phyloP scores from a whole-genome alignment of 148 eudicot species.

The Cornus controversa region DNA sequence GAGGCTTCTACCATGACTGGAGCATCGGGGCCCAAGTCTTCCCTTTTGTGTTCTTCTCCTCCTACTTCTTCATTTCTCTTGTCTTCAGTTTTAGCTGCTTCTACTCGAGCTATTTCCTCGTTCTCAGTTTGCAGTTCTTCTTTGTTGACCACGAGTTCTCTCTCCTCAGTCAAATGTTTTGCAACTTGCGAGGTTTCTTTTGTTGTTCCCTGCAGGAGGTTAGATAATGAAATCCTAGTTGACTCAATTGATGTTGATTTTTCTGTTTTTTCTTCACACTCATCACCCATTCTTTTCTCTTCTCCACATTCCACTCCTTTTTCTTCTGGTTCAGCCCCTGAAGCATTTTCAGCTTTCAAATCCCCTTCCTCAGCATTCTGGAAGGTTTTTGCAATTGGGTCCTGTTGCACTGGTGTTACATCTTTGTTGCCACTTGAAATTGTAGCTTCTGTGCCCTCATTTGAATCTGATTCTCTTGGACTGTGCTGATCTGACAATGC shows the following conservation, averaged over 20 bases:
- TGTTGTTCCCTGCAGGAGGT: slow-evolving; percentile 19
- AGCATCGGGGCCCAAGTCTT: slow-evolving; percentile 34
- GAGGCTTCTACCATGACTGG: slow-evolving; percentile 46
- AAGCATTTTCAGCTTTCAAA: slow-evolving; percentile 11
- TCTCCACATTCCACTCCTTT: slow-evolving; percentile 12
- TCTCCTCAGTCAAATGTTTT: slow-evolving; percentile 12
- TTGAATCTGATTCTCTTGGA: slow-evolving; percentile 13
- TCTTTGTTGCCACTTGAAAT: slow-evolving; percentile 10
- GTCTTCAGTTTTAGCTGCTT: slow-evolving; percentile 28
- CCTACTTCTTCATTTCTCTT: slow-evolving; percentile 34
- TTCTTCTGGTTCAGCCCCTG: slow-evolving; percentile 14
- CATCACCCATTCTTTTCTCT: slow-evolving; percentile 12
- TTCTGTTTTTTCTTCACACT: slow-evolving; percentile 15
- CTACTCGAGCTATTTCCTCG: slow-evolving; percentile 18
- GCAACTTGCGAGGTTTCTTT: slow-evolving; percentile 17
- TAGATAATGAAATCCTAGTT: slow-evolving; percentile 19
- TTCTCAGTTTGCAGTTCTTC: slow-evolving; percentile 20
- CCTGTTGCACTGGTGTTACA: slow-evolving; percentile 8
- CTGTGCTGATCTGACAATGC: slow-evolving; percentile 18
- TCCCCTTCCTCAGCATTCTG: slow-evolving; percentile 7
- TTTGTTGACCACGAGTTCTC: slow-evolving; percentile 1
- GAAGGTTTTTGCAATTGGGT: slow-evolving; percentile 2
- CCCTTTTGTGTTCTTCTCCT: slow-evolving; percentile 26
- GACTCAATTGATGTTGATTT: slow-evolving; percentile 16
- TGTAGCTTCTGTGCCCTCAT: slow-evolving; percentile 12